These are phyloP conservation scores for Ophiosphaerella korrae DNA, from an alignment of 2,329 filamentous ascomycete genomes.

Conservation along the genomic window DNA sequence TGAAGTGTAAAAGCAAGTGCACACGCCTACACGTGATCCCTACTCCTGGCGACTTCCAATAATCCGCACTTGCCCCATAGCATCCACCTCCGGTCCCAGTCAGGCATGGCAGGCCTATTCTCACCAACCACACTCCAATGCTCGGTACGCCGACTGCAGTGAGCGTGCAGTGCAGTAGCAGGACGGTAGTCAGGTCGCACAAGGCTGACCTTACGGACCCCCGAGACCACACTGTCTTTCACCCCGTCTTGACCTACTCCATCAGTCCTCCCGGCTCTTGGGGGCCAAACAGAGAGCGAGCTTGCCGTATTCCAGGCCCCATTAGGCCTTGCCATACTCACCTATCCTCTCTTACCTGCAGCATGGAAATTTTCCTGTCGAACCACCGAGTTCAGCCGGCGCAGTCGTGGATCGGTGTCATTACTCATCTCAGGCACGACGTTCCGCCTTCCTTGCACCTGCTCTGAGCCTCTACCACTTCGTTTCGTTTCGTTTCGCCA, in stretches of 20 bases:
- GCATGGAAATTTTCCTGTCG: constrained; percentile 24
- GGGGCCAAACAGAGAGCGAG: constrained; percentile 9
- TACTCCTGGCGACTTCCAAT: constrained; percentile 10
- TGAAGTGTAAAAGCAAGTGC: constrained; percentile 10
- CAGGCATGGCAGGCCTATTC: constrained; percentile 8
- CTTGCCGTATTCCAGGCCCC: not conserved
- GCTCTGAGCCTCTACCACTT: not conserved
- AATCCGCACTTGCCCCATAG: constrained; percentile 8
- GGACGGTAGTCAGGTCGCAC: constrained; percentile 10
- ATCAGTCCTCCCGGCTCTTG: constrained; percentile 20
- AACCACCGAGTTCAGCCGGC: constrained; percentile 26
- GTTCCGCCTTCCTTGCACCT: constrained; percentile 28
- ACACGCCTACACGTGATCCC: constrained; percentile 21
- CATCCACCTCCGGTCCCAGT: constrained; percentile 26
- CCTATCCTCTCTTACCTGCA: constrained; percentile 8
- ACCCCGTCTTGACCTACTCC: constrained; percentile 14
- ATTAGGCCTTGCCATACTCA: constrained; percentile 7
- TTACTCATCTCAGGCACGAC: constrained; percentile 35
- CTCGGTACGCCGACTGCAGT: constrained; percentile 5
- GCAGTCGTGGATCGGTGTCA: constrained; percentile 9
- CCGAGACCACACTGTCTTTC: constrained; percentile 21
- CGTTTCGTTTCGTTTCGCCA: not conserved
- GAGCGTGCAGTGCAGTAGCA: not conserved
- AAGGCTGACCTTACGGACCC: constrained; percentile 27
- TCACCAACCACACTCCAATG: constrained; percentile 7